Base-by-base conservation (phyloP, 805 yeast genomes). In the Saccharomycopsis capsularis region DNA sequence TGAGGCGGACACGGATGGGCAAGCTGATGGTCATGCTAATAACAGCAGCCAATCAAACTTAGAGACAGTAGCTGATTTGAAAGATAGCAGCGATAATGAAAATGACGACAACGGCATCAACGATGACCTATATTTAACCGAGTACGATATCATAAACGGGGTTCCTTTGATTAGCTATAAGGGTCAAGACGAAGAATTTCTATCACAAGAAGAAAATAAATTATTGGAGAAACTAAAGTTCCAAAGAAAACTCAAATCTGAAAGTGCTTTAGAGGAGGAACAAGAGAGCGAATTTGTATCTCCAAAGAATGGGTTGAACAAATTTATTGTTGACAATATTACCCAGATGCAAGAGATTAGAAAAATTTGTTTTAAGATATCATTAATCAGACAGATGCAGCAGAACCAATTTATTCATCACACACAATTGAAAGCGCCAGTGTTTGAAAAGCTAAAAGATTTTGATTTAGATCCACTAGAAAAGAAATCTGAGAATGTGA, bases 371-470 rank as follows among this genome's bases (percentile, higher is more conserved):
- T 85, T 88, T 67, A 90, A 90, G 63, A 86, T 93, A 19, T 81
- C 91, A 3, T 68, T 89, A 43, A 86, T 93, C 51, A 73, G 96
- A 56, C 90, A 90, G 60, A 83, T 93, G 83, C 98, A 93, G 65
- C 84, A 84, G 18, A 86, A 83, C 44, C 82, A 79, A 51, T 81
- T 79, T 63, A 68, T 84, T 44, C 91, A 84, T 59, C 83, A 82
- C 45, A 74, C 88, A 0, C 91, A 83, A 58, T 69, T 81, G 72
- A 76, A 76, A 54, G 78, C 82, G 13, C 91, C 91, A 3, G 82
- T 75, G 50, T 73, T 82, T 38, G 81, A 77, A 43, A 65, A 73
- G 9, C 64, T 90, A 13, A 67, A 71, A 50, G 88, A 85, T 7
- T 61, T 75, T 22, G 97, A 90, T 61, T 67, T 90, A n/a, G 97